Percentiles rank a stretch among this genome's conserved stretches.
phyloP scores from a whole-genome alignment of 2,329 filamentous ascomycete genomes.

The Neonectria hederae region DNA sequence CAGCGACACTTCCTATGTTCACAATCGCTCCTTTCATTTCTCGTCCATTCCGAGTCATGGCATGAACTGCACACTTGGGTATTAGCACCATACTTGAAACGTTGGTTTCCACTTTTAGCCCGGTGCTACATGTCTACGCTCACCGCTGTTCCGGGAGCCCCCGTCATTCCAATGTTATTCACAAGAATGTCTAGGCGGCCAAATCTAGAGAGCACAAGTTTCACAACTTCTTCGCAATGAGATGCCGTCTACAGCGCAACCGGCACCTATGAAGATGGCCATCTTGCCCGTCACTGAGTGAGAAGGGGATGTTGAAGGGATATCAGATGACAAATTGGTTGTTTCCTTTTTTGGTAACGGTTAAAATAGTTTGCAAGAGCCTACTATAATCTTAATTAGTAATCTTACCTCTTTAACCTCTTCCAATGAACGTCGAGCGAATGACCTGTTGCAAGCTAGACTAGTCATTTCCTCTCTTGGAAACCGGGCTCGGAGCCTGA shows the following conservation, averaged over 20 bases:
- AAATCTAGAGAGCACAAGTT: constrained; percentile 57
- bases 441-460: background rate
- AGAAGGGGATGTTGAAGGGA: constrained; percentile 24
- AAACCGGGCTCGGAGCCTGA: background rate
- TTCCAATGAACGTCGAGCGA: background rate
- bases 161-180: constrained; percentile 71
- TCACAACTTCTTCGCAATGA: constrained; percentile 59
- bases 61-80: constrained; percentile 69
- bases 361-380: background rate
- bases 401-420: background rate
- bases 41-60: constrained; percentile 63
- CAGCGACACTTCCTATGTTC: constrained; percentile 71
- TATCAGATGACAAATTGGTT: constrained; percentile 14
- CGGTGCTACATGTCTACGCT: constrained; percentile 68
- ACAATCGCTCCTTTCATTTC: constrained; percentile 62
- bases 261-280: constrained; percentile 69
- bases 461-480: background rate
- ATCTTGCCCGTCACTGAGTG: constrained; percentile 46
- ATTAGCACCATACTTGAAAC: constrained; percentile 73
- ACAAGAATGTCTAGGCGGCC: constrained; percentile 70
- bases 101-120: constrained; percentile 65
- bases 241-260: constrained; percentile 61
- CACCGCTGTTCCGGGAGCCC: constrained; percentile 66
- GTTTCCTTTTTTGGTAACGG: background rate
- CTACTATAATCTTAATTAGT: background rate